Base-by-base conservation (phyloP, 805 yeast genomes). In the Wickerhamiella cacticola region DNA sequence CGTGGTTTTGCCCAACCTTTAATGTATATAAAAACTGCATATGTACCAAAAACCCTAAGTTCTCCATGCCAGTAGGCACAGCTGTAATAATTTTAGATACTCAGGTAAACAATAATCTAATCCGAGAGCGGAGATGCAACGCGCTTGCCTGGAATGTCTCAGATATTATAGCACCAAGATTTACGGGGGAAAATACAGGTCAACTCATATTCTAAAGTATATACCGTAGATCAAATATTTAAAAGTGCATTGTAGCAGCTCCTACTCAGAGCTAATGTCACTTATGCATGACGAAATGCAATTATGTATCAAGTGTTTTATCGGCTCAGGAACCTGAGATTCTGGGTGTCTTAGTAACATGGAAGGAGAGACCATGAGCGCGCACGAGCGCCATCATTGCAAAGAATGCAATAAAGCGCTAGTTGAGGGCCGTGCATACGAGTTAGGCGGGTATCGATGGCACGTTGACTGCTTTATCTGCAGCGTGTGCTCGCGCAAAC, bases 401-500 rank as follows among this genome's bases (percentile, higher is more conserved):
- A 58, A 56, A 39, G 57, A 52, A 22, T 58, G 57, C 44, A 52
- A 50, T 35, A 43, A 36, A 34, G 60, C 72, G 50, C 68, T 80
- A 23, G 83, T 89, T 43, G 74, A 75, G 16, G 96, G 96, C 26
- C 94, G 88, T 54, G 97, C 97, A 2, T 92, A 86, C 61, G 97
- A 89, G 62, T 69, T 89, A 22, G 95, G 95, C 21, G 94, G 82
- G 23, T 89, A 86, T 60, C 76, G 95, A 54, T 92, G 98, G 98
- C 98, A 92, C 63, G 82, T 86, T 49, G 75, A 82, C 53, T 92
- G 98, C 65, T 92, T 92, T 66, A 73, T 78, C 41, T 92, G 98
- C 65, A 82, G 94, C 48, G 81, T 81, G 55, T 92, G 98, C 64
- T 70, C 74, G 31, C 73, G 76, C 56, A 74, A 79, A 31, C 68